Evolutionary conservation across 768 basidiomycete genomes (phyloP), one percentile per base, ranked within the genome.

Genomic region (Termitomyces sp.): DNA sequence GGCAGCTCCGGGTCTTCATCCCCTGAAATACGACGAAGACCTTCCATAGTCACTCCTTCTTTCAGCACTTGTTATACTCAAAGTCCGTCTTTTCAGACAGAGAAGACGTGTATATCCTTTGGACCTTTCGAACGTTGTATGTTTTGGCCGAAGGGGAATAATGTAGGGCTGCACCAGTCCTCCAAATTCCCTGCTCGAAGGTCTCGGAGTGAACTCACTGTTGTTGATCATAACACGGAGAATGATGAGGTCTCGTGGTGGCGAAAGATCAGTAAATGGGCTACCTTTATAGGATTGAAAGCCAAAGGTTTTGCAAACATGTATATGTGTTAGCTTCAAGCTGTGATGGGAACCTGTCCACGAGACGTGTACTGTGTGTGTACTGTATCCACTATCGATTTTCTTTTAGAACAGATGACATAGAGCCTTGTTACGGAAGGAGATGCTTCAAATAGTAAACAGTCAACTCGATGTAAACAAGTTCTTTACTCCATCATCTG

Each of bases 41-140:
- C 59, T 36, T 65, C 65, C 12, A 60, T 38, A 56, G 56, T 55
- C 38, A 60, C 65, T 9, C 50, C 43, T 48, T 66, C 65, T 32
- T 62, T 65, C 20, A 60, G 59, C 6, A 64, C 74, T 11, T 64
- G 71, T 46, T 67, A 67, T 38, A 69, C 70, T 29, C 73, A 60
- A 25, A 63, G 65, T 51, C 66, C 71, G 20, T 79, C 78, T 15
- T 74, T 76, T 60, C 67, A 67, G 47, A 75, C 77, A 5, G 71
- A 80, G 66, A 71, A 68, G 62, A 77, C 75, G 29, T 69, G 70
- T 59, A 57, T 71, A 50, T 75, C 75, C 51, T 63, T 78, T 65
- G 59, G 72, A 67, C 11, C 49, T 65, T 66, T 71, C 25, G 65
- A 69, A 54, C 60, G 59, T 38, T 72, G 70, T 17, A 69, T 67